Evolutionary conservation across 352 stramenopile species (phyloP).

Genomic region (Globisporangium yorkense): DNA sequence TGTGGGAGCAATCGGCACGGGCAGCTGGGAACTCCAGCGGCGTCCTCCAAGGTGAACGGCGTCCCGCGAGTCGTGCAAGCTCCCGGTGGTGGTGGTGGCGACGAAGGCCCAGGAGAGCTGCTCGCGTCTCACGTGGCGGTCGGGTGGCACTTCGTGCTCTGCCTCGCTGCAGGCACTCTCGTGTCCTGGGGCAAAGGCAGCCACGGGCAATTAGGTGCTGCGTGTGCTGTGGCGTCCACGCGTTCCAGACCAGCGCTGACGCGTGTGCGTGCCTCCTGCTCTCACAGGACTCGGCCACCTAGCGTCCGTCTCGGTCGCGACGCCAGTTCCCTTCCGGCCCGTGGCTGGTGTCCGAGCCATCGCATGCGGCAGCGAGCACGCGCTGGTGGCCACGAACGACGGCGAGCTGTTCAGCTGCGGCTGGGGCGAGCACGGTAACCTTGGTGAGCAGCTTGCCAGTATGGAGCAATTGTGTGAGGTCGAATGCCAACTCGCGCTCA

Average conservation of each 20-base stretch:
- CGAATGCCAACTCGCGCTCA: background rate
- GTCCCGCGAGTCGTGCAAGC: constrained; percentile 18
- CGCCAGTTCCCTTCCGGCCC: constrained; percentile 19
- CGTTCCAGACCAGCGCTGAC: background rate
- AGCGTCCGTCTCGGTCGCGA: background rate
- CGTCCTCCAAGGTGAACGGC: constrained; percentile 15
- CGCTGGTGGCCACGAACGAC: constrained; percentile 39
- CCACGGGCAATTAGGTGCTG: constrained; percentile 59
- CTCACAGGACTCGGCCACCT: background rate
- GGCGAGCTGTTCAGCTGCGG: constrained; percentile 72
- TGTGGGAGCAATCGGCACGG: constrained; percentile 78
- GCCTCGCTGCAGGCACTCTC: constrained; percentile 23
- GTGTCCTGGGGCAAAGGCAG: constrained; percentile 72
- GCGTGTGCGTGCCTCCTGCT: background rate
- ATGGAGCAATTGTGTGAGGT: background rate
- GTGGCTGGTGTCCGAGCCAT: constrained; percentile 24
- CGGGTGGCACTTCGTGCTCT: constrained; percentile 80
- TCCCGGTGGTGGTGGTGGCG: background rate
- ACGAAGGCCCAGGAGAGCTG: constrained; percentile 9
- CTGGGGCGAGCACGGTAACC: constrained; percentile 82
- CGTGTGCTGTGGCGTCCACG: background rate
- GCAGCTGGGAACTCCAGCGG: constrained; percentile 40
- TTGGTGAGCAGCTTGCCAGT: constrained; percentile 32
- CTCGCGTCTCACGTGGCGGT: constrained; percentile 31
- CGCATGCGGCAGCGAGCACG: constrained; percentile 73